Evolutionary conservation across 2,329 filamentous ascomycete genomes (phyloP).

Genomic region (Ascocoryne sarcoides): DNA sequence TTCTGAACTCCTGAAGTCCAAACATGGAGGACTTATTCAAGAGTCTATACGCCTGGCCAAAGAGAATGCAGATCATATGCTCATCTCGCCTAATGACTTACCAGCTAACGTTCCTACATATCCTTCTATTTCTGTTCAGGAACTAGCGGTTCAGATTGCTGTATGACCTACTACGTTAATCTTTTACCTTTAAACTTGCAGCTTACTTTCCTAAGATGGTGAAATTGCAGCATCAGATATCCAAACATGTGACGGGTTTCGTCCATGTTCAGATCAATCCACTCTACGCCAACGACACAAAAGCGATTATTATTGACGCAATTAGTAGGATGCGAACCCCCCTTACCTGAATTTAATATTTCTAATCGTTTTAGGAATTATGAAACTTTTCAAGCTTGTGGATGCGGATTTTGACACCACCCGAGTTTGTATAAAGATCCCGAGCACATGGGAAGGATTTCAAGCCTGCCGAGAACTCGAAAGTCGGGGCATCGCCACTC

Average conservation of each 20-base stretch:
- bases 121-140: constrained; percentile 31
- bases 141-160: constrained; percentile 48
- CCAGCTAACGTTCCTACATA: too few species aligned
- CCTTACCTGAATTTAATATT: not conserved
- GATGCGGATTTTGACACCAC: constrained; percentile 35
- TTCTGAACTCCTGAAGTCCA: constrained; percentile 35
- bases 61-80: too few species aligned
- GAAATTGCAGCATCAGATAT: constrained; percentile 43
- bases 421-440: constrained; percentile 55
- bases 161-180: constrained; percentile 27
- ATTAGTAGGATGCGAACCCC: constrained; percentile 36
- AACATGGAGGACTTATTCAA: constrained; percentile 32
- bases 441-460: constrained; percentile 54
- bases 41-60: constrained; percentile 30
- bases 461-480: constrained; percentile 49
- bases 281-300: constrained; percentile 40
- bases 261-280: constrained; percentile 55
- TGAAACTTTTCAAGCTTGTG: constrained; percentile 38
- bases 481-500: constrained; percentile 43
- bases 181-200: not conserved
- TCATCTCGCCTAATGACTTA: too few species aligned
- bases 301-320: constrained; percentile 42
- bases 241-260: constrained; percentile 39
- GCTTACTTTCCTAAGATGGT: constrained; percentile 40
- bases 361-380: constrained; percentile 35